Evolutionary conservation across 495 filamentous ascomycete genomes (phyloP), one percentile per base, ranked within the genome.

Genomic region (Annulohypoxylon maeteangense): DNA sequence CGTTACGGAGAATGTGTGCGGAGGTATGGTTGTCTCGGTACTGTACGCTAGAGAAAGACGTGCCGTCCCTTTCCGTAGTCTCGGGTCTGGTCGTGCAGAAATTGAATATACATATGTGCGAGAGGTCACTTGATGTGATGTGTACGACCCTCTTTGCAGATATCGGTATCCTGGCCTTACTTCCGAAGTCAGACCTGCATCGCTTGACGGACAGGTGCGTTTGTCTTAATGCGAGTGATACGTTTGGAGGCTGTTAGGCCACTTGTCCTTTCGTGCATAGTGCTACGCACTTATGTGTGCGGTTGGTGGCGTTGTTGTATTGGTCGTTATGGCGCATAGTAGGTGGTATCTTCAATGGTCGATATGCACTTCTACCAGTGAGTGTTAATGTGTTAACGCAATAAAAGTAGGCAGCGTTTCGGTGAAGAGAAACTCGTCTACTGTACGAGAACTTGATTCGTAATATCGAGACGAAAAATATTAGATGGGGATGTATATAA

Each of bases 121-220:
- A 1, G 2, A 20, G 32, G 68, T 67, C 68, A 67, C 51, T 58
- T 67, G 68, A 71, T 59, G 40, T 67, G 63, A 62, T 53, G 1
- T 53, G 68, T 67, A 54, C 68, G 7, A 67, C 58, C 11, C 31
- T 11, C 58, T 45, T 25, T 71, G 62, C 68, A 66, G 57, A 29
- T 14, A 16, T 38, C 57, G 44, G 58, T 61, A 50, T n/a, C 27
- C 25, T 16, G 45, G 32, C 47, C 38, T 34, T 48, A 29, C 40
- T 23, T 42, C 61, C 40, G 40, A 50, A 22, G 25, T 65, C 48
- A 70, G 45, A 20, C 36, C 18, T 54, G 67, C 67, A 70, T 57
- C n/a, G 50, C 25, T 23, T 38, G 34, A 38, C 34, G 53, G 53
- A 16, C 14, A 62, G 27, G 18, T 44, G 64, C 55, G 40, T 23